Conservation (phyloP, 2,329 filamentous ascomycete species). For the Apiospora rasikravindrae region DNA sequence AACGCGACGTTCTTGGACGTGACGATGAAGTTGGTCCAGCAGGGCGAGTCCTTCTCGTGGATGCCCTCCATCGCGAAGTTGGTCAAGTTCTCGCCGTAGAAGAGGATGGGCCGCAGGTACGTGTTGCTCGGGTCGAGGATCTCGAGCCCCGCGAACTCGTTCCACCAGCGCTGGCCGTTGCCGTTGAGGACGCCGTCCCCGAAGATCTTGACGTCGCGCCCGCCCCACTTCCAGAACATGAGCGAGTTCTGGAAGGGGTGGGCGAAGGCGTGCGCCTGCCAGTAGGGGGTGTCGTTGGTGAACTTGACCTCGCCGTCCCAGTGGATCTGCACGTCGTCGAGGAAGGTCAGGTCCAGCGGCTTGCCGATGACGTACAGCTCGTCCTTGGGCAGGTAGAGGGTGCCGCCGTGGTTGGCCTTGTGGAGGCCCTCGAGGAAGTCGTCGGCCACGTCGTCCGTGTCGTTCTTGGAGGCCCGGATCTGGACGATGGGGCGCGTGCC, state of each 20-base stretch:
- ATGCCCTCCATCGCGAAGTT: conserved; percentile 63
- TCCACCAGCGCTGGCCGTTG: conserved; percentile 54
- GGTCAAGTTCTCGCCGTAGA: conserved; percentile 66
- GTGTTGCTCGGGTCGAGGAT: conserved; percentile 59
- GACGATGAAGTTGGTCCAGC: conserved; percentile 69
- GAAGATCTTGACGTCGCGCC: conserved; percentile 64
- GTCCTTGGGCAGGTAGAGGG: conserved; percentile 57
- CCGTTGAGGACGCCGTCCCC: conserved; percentile 62
- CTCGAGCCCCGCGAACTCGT: conserved; percentile 47
- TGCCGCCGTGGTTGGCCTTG: conserved; percentile 63
- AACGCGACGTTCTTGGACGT: conserved; percentile 59
- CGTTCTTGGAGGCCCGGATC: conserved; percentile 57
- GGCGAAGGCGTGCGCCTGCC: conserved; percentile 47
- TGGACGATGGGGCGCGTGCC: conserved; percentile 44
- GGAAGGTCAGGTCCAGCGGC: conserved; percentile 62
- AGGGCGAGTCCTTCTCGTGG: conserved; percentile 64
- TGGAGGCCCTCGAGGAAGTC: conserved; percentile 60
- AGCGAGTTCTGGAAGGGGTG: conserved; percentile 56
- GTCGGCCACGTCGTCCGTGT: conserved; percentile 60
- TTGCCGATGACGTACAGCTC: conserved; percentile 63
- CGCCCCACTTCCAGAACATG: conserved; percentile 69
- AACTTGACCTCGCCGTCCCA: conserved; percentile 62
- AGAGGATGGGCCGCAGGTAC: conserved; percentile 64
- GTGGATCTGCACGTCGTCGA: conserved; percentile 62
- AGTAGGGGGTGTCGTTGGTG: conserved; percentile 50